Evolutionary conservation across 164 flowering plant genomes (phyloP).

Genomic region (Macadamia tetraphylla): DNA sequence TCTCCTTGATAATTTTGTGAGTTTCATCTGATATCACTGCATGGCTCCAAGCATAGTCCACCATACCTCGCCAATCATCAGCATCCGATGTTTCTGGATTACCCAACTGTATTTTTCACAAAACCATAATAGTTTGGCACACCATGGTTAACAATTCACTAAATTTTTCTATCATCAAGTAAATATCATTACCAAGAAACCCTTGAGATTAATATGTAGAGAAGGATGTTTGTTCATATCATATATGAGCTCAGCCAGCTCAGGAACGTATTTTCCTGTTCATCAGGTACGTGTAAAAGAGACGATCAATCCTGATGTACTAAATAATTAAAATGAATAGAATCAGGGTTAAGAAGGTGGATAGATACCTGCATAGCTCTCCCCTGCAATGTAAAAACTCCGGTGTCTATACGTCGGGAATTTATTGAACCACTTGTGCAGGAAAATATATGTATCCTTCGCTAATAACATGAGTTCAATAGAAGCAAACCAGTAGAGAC

Average conservation of each 20-base stretch:
- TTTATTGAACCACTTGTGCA: conserved; percentile 80
- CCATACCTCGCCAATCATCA: conserved; percentile 74
- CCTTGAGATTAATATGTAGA: conserved; percentile 59
- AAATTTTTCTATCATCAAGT: background rate
- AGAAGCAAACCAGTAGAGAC: background rate
- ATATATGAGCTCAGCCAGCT: conserved; percentile 72
- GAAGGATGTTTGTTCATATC: conserved; percentile 68
- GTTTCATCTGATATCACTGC: conserved; percentile 90
- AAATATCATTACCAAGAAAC: conserved; percentile 59
- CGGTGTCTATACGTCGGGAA: conserved; percentile 61
- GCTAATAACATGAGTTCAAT: conserved; percentile 28
- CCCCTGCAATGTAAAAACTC: conserved; percentile 81
- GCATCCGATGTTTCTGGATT: conserved; percentile 80
- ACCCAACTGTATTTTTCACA: conserved; percentile 44
- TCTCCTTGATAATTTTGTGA: conserved; percentile 37
- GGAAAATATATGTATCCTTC: conserved; percentile 68
- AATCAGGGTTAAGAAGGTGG: background rate
- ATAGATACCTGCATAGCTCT: conserved; percentile 87
- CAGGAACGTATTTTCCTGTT: conserved; percentile 90
- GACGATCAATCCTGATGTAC: background rate
- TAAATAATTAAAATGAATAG: background rate
- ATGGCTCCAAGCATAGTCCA: conserved; percentile 97
- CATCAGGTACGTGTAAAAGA: background rate
- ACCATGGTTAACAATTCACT: background rate
- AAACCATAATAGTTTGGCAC: background rate